Conservation (phyloP, 2,329 filamentous ascomycete species). For the Herpotrichia juniperi region DNA sequence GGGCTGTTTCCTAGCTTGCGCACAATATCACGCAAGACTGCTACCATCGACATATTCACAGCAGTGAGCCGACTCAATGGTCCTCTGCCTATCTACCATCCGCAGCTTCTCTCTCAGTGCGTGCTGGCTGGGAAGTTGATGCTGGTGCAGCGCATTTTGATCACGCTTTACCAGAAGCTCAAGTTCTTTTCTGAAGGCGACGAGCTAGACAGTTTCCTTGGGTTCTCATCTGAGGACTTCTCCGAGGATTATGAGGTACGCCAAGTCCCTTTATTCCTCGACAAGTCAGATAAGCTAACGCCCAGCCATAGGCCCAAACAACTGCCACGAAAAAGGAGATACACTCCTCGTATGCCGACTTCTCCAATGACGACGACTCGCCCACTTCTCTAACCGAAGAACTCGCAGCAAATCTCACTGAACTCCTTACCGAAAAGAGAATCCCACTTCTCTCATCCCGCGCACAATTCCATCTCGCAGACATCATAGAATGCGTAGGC, state of each 20-base stretch:
- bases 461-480: slow-evolving; percentile 83
- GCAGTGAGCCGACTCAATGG: slow-evolving; percentile 85
- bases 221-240: slow-evolving; percentile 58
- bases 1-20: slow-evolving; percentile 64
- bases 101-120: slow-evolving; percentile 86
- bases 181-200: slow-evolving; percentile 88
- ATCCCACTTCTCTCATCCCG: slow-evolving; percentile 81
- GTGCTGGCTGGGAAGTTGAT: slow-evolving; percentile 78
- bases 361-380: slow-evolving; percentile 60
- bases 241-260: slow-evolving; percentile 54
- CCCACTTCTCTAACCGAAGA: slow-evolving; percentile 73
- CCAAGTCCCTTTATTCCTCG: background rate
- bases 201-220: slow-evolving; percentile 76
- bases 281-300: slow-evolving; percentile 12
- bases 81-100: slow-evolving; percentile 87
- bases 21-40: slow-evolving; percentile 54
- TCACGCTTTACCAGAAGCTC: slow-evolving; percentile 74
- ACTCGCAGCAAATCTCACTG: slow-evolving; percentile 72
- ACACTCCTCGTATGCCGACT: slow-evolving; percentile 58
- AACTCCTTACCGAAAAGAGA: slow-evolving; percentile 75
- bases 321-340: slow-evolving; percentile 55
- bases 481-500: slow-evolving; percentile 83
- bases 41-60: slow-evolving; percentile 75
- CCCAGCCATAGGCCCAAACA: slow-evolving; percentile 39
- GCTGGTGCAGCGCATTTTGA: slow-evolving; percentile 74